A percentile compares a stretch with the other conserved stretches of the same genome.
These are phyloP conservation scores for Myxozyma lipomycoides DNA, from an alignment of 805 yeast genomes.

Conservation along the genomic window DNA sequence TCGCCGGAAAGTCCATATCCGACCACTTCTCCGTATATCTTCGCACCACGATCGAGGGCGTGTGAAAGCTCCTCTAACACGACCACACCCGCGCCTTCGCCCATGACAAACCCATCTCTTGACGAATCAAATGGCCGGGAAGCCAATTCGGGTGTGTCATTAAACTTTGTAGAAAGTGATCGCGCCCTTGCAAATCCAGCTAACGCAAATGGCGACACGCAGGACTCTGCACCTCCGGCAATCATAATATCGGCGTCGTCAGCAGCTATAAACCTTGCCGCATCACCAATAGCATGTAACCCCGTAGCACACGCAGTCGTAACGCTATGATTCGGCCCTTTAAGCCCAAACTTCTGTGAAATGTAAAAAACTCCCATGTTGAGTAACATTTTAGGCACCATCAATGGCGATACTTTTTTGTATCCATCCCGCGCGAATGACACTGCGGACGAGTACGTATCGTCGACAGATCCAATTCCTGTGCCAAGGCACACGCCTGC, in stretches of 20 bases:
- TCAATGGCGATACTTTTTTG: constrained; percentile 74
- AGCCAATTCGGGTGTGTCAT: constrained; percentile 59
- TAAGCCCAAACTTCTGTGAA: constrained; percentile 68
- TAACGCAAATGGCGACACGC: constrained; percentile 78
- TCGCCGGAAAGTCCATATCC: constrained; percentile 94
- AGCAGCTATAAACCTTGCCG: constrained; percentile 68
- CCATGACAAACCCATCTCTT: constrained; percentile 83
- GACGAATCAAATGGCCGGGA: constrained; percentile 82
- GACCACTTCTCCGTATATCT: constrained; percentile 70
- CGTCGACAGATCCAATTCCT: constrained; percentile 85
- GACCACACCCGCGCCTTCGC: constrained; percentile 88
- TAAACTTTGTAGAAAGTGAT: constrained; percentile 62
- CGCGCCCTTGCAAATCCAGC: constrained; percentile 91
- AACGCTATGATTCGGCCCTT: constrained; percentile 84
- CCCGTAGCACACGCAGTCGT: constrained; percentile 99
- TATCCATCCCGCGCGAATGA: constrained; percentile 49
- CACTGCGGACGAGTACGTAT: constrained; percentile 59
- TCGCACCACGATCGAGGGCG: constrained; percentile 57
- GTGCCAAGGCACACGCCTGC: constrained; percentile 86
- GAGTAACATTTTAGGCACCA: constrained; percentile 75
- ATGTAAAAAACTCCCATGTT: constrained; percentile 96
- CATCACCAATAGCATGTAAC: constrained; percentile 89
- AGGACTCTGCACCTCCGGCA: constrained; percentile 92
- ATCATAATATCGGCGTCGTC: constrained; percentile 83
- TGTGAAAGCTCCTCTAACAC: constrained; percentile 73